Conservation (phyloP, 495 filamentous ascomycete species). For the Penicillium pancosmium region DNA sequence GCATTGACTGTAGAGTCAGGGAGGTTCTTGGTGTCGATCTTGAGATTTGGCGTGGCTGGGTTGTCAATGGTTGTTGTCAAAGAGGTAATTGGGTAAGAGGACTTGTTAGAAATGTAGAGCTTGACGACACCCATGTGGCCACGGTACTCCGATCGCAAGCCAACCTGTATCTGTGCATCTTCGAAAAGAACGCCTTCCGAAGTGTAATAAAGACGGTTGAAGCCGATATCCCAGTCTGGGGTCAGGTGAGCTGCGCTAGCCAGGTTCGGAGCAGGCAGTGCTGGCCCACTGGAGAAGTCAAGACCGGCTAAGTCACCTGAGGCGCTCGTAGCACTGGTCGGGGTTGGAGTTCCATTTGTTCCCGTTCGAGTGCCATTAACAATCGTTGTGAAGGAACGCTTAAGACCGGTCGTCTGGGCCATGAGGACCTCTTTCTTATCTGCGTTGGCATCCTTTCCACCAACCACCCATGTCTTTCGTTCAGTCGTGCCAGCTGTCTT, state of each 20-base stretch:
- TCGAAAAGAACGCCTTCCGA: slow-evolving; percentile 91
- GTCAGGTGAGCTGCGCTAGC: slow-evolving; percentile 91
- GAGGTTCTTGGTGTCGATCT: slow-evolving; percentile 80
- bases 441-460: slow-evolving; percentile 87
- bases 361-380: slow-evolving; percentile 57
- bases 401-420: slow-evolving; percentile 79
- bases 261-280: slow-evolving; percentile 73
- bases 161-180: slow-evolving; percentile 91
- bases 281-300: slow-evolving; percentile 68
- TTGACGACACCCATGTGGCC: slow-evolving; percentile 93
- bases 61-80: slow-evolving; percentile 96
- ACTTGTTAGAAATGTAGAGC: slow-evolving; percentile 93
- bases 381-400: slow-evolving; percentile 73
- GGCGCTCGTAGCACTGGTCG: slow-evolving; percentile 34
- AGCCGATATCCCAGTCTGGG: slow-evolving; percentile 92
- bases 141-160: slow-evolving; percentile 90
- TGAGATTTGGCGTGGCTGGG: slow-evolving; percentile 66
- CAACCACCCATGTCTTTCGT: slow-evolving; percentile 94
- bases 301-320: slow-evolving; percentile 74
- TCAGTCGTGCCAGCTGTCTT: slow-evolving; percentile 90
- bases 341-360: slow-evolving; percentile 43
- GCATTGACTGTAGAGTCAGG: slow-evolving; percentile 81
- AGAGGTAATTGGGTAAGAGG: slow-evolving; percentile 75
- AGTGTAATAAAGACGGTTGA: slow-evolving; percentile 77
- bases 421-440: slow-evolving; percentile 79